Base-by-base conservation (phyloP, 2,329 filamentous ascomycete species). In the Aspergillus sp. region DNA sequence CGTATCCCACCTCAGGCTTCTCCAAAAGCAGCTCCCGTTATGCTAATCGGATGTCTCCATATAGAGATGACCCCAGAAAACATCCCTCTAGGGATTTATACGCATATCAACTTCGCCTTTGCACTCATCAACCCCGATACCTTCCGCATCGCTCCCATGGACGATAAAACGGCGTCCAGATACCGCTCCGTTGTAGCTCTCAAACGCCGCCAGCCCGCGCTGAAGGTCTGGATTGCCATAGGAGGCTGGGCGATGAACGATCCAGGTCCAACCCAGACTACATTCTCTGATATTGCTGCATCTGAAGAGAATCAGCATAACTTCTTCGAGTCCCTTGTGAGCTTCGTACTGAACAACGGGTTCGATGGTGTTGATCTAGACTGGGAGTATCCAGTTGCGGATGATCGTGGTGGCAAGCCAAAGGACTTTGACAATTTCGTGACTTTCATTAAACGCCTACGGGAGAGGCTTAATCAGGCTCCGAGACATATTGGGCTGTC, bases 61-160 rank as follows among this genome's bases (percentile, higher is more conserved):
- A 9, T 11, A 51, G 60, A 50, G 15, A 54, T 66, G 44, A 49
- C 34, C 9, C 63, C 67, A 0, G 50, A 64, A 22, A 48, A 66
- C 20, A 63, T 68, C 44, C 63, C 64, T 8, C 51, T 62, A 24
- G 67, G 58, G 27, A 42, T 62, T 22, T 69, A 70, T 13, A 68
- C 61, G 0, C 66, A 74, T 45, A 39, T 76, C 49, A 75, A 75
- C 58, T 75, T 69, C 40, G 75, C 79, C 0, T 82, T 81, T 58
- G 75, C 73, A 2, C 71, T 70, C 13, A 74, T 82, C 48, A 69
- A 81, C 40, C 75, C 78, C 0, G 51, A 46, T 0, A 71, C 69
- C 1, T 79, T 66, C 47, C 54, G 61, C 0, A 57, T 69, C 3
- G 52, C 56, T 0, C 66, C 75, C 0, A 71, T 71, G 62, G 63